A percentile compares a stretch with the other conserved stretches of the same genome.
These are phyloP conservation scores for Singerocomus inundabilis DNA, from an alignment of 1,284 basidiomycete genomes.

Conservation along the genomic window DNA sequence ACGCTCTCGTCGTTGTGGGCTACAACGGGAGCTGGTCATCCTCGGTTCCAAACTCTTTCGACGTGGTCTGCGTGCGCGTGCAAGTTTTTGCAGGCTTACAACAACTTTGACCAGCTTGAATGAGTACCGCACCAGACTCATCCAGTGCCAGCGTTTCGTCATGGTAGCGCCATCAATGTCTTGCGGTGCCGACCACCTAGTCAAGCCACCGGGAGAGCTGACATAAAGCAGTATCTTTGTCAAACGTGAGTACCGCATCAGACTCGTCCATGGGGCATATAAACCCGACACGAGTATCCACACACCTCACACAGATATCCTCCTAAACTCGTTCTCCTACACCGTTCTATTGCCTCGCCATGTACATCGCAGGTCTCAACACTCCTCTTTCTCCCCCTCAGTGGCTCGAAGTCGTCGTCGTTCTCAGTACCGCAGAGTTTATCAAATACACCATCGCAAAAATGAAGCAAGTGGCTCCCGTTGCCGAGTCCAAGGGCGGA, in stretches of 20 bases:
- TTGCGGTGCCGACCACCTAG: too few relatives aligned
- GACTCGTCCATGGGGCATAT: neutral
- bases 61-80: too few relatives aligned
- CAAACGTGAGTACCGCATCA: conserved; percentile 7
- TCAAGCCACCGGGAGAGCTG: too few relatives aligned
- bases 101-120: too few relatives aligned
- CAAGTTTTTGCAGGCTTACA: too few relatives aligned
- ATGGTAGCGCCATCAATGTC: too few relatives aligned
- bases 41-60: too few relatives aligned
- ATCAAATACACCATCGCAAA: neutral
- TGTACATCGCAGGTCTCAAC: conserved; percentile 22
- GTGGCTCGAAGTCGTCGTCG: conserved; percentile 26
- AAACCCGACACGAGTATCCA: neutral
- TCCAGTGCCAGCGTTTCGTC: too few relatives aligned
- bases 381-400: conserved; percentile 14
- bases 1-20: too few relatives aligned
- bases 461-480: neutral
- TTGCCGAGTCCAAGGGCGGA: conserved; percentile 23
- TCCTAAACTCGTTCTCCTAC: neutral
- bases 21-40: too few relatives aligned
- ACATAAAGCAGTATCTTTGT: too few relatives aligned
- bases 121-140: too few relatives aligned
- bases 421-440: conserved; percentile 14
- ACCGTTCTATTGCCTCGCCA: neutral
- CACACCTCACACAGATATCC: neutral